Evolutionary conservation across 371 early-diverging fungal genomes (phyloP), one percentile per base, ranked within the genome.

Genomic region (Mucor velutinosus): DNA sequence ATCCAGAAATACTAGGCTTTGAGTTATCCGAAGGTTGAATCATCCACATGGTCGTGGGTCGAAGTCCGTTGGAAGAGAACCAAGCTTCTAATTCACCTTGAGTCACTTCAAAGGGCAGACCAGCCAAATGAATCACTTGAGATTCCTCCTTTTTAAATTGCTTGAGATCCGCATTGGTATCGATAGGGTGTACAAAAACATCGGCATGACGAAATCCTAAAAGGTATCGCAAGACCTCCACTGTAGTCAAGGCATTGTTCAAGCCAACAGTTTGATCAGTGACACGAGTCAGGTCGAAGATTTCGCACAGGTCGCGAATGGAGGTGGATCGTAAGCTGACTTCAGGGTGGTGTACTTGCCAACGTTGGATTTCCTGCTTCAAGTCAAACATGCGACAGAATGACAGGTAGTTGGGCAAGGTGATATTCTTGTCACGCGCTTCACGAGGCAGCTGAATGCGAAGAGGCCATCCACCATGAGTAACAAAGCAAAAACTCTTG

Each of bases 391-490:
- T 87, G 33, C 86, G 79, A 60, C 85, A 81, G 51, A 82, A 83
- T 14, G 80, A 74, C 23, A 91, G 77, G 57, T 90, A 90, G 7
- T 66, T 65, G 2, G 92, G 88, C 8, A 93, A 66, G 7, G 78
- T 74, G n/a, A 93, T 79, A 7, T 75, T 73, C 74, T 93, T 93
- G 62, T 90, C 90, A 32, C 85, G 74, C 15, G 90, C 86, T 70
- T 93, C 92, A 10, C 91, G 77, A n/a, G 86, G 83, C 1, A 93
- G 72, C 67, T 92, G 92, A 67, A 87, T 90, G 32, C 91, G 86
- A 51, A 93, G 72, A 32, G 88, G 87, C 90, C 90, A 89, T 4
- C 89, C 91, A 15, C 92, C 92, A 72, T 92, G 92, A 0, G 91
- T 89, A 12, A 90, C 89, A 70, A 93, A 90, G 62, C 91, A 90